Percentiles rank a stretch among this genome's conserved stretches.
Evolutionary conservation across 1,284 basidiomycete species (phyloP).

Genomic region (Caloboletus firmus): DNA sequence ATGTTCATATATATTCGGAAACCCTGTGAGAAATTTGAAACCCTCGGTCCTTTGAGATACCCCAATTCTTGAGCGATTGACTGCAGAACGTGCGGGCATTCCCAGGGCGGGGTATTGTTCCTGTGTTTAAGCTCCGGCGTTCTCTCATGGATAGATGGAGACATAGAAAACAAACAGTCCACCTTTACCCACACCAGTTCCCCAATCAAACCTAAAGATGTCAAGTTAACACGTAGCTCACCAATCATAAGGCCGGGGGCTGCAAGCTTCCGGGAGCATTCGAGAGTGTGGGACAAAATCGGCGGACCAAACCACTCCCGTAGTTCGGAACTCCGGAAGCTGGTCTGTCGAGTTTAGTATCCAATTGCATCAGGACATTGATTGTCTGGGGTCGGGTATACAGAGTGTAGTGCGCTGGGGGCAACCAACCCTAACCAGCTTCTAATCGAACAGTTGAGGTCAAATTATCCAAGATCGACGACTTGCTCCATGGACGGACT

Average conservation of each 20-base stretch:
- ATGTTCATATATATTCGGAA: no score
- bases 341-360: not conserved
- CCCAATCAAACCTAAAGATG: not conserved
- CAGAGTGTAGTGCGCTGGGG: not conserved
- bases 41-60: not conserved
- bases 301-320: not conserved
- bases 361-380: not conserved
- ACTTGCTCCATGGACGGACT: not conserved
- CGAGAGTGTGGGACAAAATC: not conserved
- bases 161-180: not conserved
- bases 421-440: not conserved
- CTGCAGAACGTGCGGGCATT: constrained; percentile 3
- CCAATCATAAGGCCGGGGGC: constrained; percentile 2
- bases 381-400: not conserved
- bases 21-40: constrained; percentile 4
- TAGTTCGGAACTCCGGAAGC: not conserved
- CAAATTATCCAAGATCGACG: not conserved
- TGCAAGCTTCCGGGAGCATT: not conserved
- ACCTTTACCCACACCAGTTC: constrained; percentile 7
- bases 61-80: not conserved
- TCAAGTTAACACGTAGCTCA: not conserved
- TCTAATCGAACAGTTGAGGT: not conserved
- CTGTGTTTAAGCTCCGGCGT: not conserved
- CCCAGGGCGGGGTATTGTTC: constrained; percentile 1
- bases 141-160: not conserved